These are phyloP conservation scores for Fomitopsis pinicola DNA, from an alignment of 1,284 basidiomycete species.

Conservation along the genomic window DNA sequence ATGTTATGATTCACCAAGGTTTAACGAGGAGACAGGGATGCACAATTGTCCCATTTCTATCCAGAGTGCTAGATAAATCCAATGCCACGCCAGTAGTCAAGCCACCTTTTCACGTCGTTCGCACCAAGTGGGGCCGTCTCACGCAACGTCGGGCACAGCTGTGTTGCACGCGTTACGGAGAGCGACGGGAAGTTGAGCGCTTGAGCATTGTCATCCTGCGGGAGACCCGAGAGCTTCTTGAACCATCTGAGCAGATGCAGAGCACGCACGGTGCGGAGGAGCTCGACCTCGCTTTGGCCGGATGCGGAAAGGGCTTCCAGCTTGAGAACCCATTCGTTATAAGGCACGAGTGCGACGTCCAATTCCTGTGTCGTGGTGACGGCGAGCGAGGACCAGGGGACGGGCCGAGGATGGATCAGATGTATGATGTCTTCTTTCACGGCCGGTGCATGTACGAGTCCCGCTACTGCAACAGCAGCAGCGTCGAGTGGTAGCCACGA, in stretches of 20 bases:
- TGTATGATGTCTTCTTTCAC: constrained; percentile 19
- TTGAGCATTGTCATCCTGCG: not conserved
- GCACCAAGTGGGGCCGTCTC: not conserved
- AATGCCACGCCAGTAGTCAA: not conserved
- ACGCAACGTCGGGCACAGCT: not conserved
- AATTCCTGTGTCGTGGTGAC: constrained; percentile 14
- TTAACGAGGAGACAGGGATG: too few species aligned
- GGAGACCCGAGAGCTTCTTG: not conserved
- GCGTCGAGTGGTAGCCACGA: constrained; percentile 23
- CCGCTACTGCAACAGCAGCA: constrained; percentile 19
- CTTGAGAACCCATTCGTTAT: constrained; percentile 17
- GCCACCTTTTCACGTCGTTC: not conserved
- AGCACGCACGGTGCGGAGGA: not conserved
- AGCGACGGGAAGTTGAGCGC: not conserved
- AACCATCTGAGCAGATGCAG: not conserved
- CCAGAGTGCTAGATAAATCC: not conserved
- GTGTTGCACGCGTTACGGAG: not conserved
- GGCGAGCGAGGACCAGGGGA: constrained; percentile 17
- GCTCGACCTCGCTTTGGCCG: not conserved
- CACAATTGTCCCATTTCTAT: too few species aligned
- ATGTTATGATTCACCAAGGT: too few species aligned
- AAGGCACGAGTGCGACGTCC: constrained; percentile 17
- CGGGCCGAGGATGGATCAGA: constrained; percentile 25
- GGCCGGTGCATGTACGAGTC: constrained; percentile 15
- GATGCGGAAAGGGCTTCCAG: constrained; percentile 2